Conservation (phyloP, 2,329 filamentous ascomycete genomes). For the Colletotrichum orchidophilum region DNA sequence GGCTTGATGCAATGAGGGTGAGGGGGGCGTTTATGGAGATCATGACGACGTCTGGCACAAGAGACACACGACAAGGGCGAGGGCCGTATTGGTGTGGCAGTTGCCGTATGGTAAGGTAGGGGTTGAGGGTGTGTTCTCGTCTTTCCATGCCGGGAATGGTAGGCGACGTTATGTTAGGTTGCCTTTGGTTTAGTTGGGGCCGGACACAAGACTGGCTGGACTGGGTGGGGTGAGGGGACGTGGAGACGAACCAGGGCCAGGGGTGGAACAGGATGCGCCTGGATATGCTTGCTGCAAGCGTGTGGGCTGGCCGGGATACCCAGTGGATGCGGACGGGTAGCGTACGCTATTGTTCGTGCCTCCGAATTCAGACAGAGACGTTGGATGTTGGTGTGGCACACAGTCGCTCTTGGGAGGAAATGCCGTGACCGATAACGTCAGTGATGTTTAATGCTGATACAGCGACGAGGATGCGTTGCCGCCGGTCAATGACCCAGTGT, state of each 20-base stretch:
- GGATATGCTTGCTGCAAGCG: neutral
- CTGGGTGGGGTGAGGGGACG: neutral
- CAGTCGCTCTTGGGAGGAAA: neutral
- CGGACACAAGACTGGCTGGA: neutral
- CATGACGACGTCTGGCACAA: slow-evolving; percentile 24
- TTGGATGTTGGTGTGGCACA: neutral
- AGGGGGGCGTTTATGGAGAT: slow-evolving; percentile 12
- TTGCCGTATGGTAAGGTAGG: neutral
- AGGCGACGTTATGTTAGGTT: neutral
- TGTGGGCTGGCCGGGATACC: neutral
- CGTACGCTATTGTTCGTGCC: neutral
- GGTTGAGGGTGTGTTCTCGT: neutral
- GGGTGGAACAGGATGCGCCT: neutral
- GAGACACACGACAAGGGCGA: slow-evolving; percentile 1
- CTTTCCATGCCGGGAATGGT: neutral
- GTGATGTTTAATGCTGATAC: neutral
- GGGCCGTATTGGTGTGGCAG: neutral
- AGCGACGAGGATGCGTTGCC: slow-evolving; percentile 16
- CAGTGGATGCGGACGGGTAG: neutral
- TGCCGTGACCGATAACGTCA: neutral
- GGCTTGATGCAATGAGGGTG: neutral
- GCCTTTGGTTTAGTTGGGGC: slow-evolving; percentile 8
- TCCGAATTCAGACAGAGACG: no score
- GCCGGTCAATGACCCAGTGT: slow-evolving; percentile 25
- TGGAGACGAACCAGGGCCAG: neutral